Percentiles rank a stretch among this genome's conserved stretches.
Conservation (phyloP, 495 filamentous ascomycete species). For the Neurospora sp. region DNA sequence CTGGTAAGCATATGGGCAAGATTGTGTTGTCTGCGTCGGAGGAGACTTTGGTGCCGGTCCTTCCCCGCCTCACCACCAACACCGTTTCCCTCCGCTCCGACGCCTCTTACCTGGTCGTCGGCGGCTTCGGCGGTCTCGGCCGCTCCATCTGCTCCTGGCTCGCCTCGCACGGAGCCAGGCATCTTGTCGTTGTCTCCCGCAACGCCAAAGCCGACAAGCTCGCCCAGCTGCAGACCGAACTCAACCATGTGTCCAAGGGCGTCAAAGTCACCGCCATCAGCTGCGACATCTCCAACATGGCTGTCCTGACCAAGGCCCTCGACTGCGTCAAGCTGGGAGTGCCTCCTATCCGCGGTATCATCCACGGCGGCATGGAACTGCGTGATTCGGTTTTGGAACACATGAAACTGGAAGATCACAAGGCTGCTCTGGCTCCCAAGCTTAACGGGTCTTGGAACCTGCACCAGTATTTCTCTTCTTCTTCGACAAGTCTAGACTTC, state of each 20-base stretch:
- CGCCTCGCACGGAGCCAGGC: constrained; percentile 43
- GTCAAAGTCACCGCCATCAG: constrained; percentile 27
- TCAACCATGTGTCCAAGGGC: constrained; percentile 26
- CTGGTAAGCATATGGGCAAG: constrained; percentile 45
- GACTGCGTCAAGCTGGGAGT: constrained; percentile 19
- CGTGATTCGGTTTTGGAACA: constrained; percentile 35
- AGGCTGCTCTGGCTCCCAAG: constrained; percentile 32
- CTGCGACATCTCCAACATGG: constrained; percentile 32
- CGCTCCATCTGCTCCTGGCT: constrained; percentile 49
- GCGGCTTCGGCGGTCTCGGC: constrained; percentile 55
- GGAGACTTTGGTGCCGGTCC: constrained; percentile 14
- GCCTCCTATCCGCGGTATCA: constrained; percentile 33
- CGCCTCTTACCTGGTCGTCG: constrained; percentile 49
- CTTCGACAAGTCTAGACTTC: constrained; percentile 31
- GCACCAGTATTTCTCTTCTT: constrained; percentile 20
- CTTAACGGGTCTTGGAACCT: constrained; percentile 44
- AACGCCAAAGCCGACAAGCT: constrained; percentile 31
- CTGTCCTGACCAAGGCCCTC: constrained; percentile 22
- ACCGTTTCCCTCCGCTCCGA: constrained; percentile 21
- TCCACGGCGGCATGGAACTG: constrained; percentile 47
- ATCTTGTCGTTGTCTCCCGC: constrained; percentile 49
- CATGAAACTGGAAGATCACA: constrained; percentile 35
- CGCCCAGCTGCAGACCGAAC: constrained; percentile 21
- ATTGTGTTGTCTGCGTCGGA: constrained; percentile 31
- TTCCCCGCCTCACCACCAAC: constrained; percentile 6